Evolutionary conservation across 2,329 filamentous ascomycete genomes (phyloP).

Genomic region (Trichophyton verrucosum): DNA sequence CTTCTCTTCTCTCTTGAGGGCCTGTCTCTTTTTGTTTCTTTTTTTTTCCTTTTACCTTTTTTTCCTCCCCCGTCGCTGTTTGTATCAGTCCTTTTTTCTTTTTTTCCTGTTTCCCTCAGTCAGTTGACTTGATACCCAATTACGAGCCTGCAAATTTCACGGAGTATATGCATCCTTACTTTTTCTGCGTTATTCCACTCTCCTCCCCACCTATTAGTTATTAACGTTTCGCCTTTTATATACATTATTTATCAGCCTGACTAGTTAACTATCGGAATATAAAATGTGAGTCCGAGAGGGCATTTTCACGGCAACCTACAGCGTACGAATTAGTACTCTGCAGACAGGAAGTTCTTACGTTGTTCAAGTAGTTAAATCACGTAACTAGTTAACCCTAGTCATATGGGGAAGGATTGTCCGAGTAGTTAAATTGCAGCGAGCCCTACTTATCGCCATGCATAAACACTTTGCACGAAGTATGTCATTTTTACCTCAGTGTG

Average conservation of each 20-base stretch:
- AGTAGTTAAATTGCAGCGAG: no score
- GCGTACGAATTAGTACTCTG: no score
- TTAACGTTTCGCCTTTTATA: background rate
- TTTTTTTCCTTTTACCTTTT: background rate
- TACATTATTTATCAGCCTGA: background rate
- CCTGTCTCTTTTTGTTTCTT: background rate
- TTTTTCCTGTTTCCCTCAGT: background rate
- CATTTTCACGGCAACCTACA: no score
- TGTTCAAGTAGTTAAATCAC: no score
- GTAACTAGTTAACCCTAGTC: no score
- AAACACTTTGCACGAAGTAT: no score
- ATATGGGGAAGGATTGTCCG: no score
- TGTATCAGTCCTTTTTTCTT: background rate
- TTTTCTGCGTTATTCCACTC: background rate
- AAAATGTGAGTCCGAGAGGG: background rate
- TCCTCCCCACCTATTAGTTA: background rate
- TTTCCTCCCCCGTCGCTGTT: no score
- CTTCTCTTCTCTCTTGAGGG: background rate
- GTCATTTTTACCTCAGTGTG: no score
- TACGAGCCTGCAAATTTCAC: conserved; percentile 1
- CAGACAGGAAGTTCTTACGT: no score
- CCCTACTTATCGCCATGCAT: no score
- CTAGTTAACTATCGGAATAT: background rate
- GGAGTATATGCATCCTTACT: background rate
- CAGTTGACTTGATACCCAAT: background rate